A percentile compares a stretch with the other conserved stretches of the same genome.
Conservation (phyloP, 1,284 basidiomycete genomes). For the Pseudozyma thailandica region DNA sequence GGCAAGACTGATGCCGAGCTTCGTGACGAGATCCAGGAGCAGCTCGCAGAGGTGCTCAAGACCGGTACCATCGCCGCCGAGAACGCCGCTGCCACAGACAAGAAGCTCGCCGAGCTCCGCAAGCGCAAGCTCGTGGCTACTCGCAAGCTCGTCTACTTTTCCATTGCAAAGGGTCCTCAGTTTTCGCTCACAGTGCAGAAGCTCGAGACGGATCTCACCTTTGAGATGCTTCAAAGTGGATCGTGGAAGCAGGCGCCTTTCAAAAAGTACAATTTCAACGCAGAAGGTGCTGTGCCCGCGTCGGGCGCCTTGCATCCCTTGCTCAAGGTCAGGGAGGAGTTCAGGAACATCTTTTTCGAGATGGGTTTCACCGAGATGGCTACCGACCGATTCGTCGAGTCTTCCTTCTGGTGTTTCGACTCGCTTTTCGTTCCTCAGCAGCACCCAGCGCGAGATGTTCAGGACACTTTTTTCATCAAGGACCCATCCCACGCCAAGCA, state of each 20-base stretch:
- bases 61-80: conserved; percentile 75
- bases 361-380: conserved; percentile 99
- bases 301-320: conserved; percentile 95
- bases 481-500: conserved; percentile 83
- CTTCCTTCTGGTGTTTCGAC: conserved; percentile 99
- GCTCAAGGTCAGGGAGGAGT: conserved; percentile 97
- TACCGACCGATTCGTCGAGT: conserved; percentile 96
- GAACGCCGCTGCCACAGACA: conserved; percentile 77
- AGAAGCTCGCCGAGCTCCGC: conserved; percentile 72
- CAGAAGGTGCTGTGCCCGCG: conserved; percentile 86
- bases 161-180: conserved; percentile 82
- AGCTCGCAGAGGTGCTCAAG: conserved; percentile 80
- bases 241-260: conserved; percentile 71
- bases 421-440: conserved; percentile 98
- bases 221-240: conserved; percentile 86
- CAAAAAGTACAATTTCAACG: conserved; percentile 99
- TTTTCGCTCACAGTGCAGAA: conserved; percentile 95
- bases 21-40: conserved; percentile 71
- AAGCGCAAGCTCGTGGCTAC: conserved; percentile 84
- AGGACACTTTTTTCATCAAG: conserved; percentile 99
- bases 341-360: conserved; percentile 97
- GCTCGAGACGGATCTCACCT: conserved; percentile 96
- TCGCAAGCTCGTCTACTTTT: conserved; percentile 90
- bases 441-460: conserved; percentile 95
- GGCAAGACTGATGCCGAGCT: conserved; percentile 44